A percentile compares a stretch with the other conserved stretches of the same genome.
phyloP scores from a whole-genome alignment of 129 eudicot genomes.

The Cynara cardunculus region DNA sequence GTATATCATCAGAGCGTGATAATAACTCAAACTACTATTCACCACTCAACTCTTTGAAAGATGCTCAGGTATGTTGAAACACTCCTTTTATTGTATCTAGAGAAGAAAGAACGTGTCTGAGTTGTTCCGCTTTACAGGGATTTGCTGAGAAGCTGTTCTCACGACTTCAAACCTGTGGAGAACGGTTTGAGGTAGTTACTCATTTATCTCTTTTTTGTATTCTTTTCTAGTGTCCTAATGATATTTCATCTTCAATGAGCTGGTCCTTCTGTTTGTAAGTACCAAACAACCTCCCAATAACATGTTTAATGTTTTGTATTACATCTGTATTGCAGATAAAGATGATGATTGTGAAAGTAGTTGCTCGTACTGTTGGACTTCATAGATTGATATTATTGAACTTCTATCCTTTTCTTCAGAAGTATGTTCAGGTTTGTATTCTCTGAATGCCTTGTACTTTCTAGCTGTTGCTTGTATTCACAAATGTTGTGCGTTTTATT shows the following conservation, averaged over 20 bases:
- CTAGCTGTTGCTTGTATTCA: slow-evolving; percentile 10
- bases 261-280: no score
- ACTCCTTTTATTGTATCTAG: not conserved
- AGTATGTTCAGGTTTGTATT: slow-evolving; percentile 73
- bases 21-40: slow-evolving; percentile 59
- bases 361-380: slow-evolving; percentile 90
- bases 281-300: not conserved
- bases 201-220: no score
- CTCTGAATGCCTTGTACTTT: slow-evolving; percentile 2
- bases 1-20: slow-evolving; percentile 63
- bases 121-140: slow-evolving; percentile 44
- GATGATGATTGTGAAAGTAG: slow-evolving; percentile 90
- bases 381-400: slow-evolving; percentile 65
- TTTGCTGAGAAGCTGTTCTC: slow-evolving; percentile 86
- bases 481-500: not conserved
- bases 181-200: slow-evolving; percentile 76
- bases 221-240: no score
- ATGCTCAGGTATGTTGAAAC: slow-evolving; percentile 65
- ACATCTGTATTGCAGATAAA: slow-evolving; percentile 44
- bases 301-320: slow-evolving; percentile 15
- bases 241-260: no score
- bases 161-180: slow-evolving; percentile 65
- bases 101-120: not conserved
- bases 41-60: slow-evolving; percentile 76
- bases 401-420: slow-evolving; percentile 87